A percentile compares a stretch with the other conserved stretches of the same genome.
phyloP scores from a whole-genome alignment of 208 protist species.

The Trichomonas vaginalis region DNA sequence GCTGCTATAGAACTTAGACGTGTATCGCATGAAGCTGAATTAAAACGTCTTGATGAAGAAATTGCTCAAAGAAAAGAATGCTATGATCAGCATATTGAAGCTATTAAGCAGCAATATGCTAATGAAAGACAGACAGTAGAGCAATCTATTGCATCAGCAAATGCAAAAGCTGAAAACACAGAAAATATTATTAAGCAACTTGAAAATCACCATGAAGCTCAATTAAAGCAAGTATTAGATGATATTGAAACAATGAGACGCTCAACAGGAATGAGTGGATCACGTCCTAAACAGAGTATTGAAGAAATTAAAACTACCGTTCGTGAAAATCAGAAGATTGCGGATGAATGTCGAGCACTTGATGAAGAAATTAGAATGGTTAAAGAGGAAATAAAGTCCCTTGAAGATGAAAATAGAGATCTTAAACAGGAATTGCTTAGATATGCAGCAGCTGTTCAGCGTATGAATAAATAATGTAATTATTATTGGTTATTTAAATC shows the following conservation, averaged over 20 bases:
- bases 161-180: not conserved
- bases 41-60: not conserved
- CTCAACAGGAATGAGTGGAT: not conserved
- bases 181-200: not conserved
- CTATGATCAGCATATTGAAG: not conserved
- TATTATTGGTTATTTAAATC: not conserved
- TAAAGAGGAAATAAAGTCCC: not conserved
- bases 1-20: not conserved
- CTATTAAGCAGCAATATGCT: not conserved
- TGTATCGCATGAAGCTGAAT: not conserved
- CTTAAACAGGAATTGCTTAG: not conserved
- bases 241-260: not conserved
- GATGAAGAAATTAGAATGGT: not conserved
- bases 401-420: not conserved
- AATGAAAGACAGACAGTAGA: not conserved
- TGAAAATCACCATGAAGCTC: not conserved
- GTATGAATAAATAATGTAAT: not conserved
- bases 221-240: not conserved
- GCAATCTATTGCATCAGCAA: not conserved
- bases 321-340: not conserved
- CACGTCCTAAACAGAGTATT: not conserved
- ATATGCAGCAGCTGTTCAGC: not conserved
- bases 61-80: not conserved
- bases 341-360: not conserved
- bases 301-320: not conserved